Evolutionary conservation across 1,284 basidiomycete genomes (phyloP).

Genomic region (Leucoagaricus sp.): DNA sequence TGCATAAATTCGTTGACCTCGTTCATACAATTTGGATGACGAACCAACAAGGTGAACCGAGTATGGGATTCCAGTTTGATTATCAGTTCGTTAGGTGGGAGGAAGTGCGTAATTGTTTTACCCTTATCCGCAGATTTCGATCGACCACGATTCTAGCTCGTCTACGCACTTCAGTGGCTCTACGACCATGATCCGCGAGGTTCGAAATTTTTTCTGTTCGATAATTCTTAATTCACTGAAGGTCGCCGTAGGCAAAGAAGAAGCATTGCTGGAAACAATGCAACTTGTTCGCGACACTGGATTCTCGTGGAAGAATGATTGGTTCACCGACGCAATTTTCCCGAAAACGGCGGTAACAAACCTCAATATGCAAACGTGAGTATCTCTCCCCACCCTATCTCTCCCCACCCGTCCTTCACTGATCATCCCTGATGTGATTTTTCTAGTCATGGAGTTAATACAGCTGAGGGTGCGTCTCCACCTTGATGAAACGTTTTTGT

Average conservation of each 20-base stretch:
- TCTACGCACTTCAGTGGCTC: conserved; percentile 39
- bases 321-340: conserved; percentile 38
- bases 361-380: conserved; percentile 33
- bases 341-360: conserved; percentile 32
- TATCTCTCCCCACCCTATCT: not conserved
- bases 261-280: conserved; percentile 38
- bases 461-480: conserved; percentile 33
- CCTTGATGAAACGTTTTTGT: too few species aligned
- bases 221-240: not conserved
- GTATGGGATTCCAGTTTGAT: conserved; percentile 39
- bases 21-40: conserved; percentile 35
- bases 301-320: conserved; percentile 42
- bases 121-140: not conserved
- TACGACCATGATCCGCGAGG: conserved; percentile 39
- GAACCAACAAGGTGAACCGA: conserved; percentile 32
- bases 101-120: conserved; percentile 25
- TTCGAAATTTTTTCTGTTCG: conserved; percentile 2
- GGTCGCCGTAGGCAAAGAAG: conserved; percentile 30
- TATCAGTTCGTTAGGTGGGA: conserved; percentile 44
- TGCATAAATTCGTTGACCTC: conserved; percentile 36
- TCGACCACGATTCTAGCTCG: too few species aligned
- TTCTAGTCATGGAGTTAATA: conserved; percentile 40
- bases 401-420: too few species aligned
- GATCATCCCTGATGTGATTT: not conserved
- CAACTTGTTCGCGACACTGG: conserved; percentile 36